Conservation (phyloP, 805 yeast species). For the Barnettozyma vustinii region DNA sequence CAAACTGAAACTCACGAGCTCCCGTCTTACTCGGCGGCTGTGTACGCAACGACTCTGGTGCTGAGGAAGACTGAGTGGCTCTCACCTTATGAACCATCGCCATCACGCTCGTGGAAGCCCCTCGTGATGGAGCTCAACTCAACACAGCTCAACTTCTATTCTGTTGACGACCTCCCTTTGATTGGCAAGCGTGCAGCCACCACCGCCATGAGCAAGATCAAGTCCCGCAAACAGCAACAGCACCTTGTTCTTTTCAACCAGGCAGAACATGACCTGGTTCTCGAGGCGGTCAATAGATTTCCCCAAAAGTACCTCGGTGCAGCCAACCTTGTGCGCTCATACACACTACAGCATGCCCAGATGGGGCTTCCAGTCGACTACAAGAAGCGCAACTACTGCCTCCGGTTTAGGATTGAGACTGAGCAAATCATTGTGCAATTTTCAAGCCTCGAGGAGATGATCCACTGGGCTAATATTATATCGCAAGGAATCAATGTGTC, state of each 20-base stretch:
- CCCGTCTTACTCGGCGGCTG: slow-evolving; percentile 65
- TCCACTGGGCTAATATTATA: slow-evolving; percentile 73
- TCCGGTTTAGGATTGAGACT: slow-evolving; percentile 75
- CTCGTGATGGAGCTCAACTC: slow-evolving; percentile 73
- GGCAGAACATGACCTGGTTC: slow-evolving; percentile 22
- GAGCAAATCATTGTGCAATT: slow-evolving; percentile 76
- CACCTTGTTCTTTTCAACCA: slow-evolving; percentile 15
- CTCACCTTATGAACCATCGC: slow-evolving; percentile 69
- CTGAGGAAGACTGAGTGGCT: slow-evolving; percentile 69
- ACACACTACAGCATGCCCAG: slow-evolving; percentile 77
- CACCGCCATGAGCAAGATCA: slow-evolving; percentile 13
- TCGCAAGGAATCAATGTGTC: slow-evolving; percentile 76
- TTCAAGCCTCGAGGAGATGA: slow-evolving; percentile 54
- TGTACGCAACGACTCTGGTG: slow-evolving; percentile 51
- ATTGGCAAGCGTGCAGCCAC: slow-evolving; percentile 26
- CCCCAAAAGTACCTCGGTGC: slow-evolving; percentile 13
- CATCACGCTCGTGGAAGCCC: slow-evolving; percentile 64
- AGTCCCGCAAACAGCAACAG: slow-evolving; percentile 5
- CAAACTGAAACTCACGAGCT: slow-evolving; percentile 28
- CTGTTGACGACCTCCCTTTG: slow-evolving; percentile 31
- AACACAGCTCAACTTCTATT: slow-evolving; percentile 74
- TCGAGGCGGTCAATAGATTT: slow-evolving; percentile 14
- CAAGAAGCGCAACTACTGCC: slow-evolving; percentile 58
- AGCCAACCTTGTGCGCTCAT: slow-evolving; percentile 48
- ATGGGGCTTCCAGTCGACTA: slow-evolving; percentile 86